Percentiles rank a stretch among this genome's conserved stretches.
Conservation (phyloP, 208 protist species). For the Acanthamoeba lenticulata region DNA sequence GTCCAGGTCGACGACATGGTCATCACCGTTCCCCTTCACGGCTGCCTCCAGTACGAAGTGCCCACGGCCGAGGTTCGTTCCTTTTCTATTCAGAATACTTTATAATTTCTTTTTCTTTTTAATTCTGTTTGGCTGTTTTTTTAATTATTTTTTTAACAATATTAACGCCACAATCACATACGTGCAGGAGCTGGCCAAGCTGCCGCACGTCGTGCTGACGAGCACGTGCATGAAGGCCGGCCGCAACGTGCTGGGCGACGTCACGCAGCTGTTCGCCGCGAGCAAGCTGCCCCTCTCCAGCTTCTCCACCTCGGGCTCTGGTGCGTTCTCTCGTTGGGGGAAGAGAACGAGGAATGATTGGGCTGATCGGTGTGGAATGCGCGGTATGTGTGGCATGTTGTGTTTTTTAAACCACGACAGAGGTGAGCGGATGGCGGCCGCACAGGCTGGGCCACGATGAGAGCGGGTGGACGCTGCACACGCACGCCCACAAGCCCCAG, state of each 20-base stretch:
- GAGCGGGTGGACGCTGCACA: conserved; percentile 7
- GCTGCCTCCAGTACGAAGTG: conserved; percentile 35
- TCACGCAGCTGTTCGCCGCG: conserved; percentile 1
- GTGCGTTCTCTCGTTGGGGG: not conserved
- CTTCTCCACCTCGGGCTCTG: not conserved
- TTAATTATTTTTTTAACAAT: not conserved
- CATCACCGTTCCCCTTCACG: conserved; percentile 27
- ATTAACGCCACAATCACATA: too few species aligned
- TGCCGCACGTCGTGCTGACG: not conserved
- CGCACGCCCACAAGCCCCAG: conserved; percentile 29
- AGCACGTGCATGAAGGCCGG: conserved; percentile 21
- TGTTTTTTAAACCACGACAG: too few species aligned
- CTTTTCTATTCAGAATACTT: too few species aligned
- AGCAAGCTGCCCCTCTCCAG: not conserved
- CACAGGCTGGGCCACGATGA: conserved; percentile 12
- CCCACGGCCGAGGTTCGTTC: not conserved
- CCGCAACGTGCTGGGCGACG: not conserved
- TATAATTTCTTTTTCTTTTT: too few species aligned
- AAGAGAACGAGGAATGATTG: too few species aligned
- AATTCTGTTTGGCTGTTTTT: too few species aligned
- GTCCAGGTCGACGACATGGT: conserved; percentile 41
- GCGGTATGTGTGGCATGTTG: too few species aligned
- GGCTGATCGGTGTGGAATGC: not conserved
- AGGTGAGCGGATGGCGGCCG: conserved; percentile 3
- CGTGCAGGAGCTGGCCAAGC: conserved; percentile 14